Conservation (phyloP, 139 green algal species). For the Zygnema circumcarinatum region DNA sequence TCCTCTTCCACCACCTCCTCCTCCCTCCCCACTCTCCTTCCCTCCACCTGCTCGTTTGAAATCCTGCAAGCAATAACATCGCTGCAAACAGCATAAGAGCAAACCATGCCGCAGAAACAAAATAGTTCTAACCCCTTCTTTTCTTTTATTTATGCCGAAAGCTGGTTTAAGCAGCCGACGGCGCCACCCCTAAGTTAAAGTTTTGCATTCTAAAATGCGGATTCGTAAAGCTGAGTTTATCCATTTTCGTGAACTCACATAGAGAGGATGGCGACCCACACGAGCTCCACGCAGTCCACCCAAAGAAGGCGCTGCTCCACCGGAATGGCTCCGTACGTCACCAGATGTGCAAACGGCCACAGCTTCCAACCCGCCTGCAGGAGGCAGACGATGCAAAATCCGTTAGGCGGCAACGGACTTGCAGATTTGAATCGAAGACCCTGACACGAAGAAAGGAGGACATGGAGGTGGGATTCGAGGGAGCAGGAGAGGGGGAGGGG, state of each 20-base stretch:
- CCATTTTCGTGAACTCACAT: conserved; percentile 11
- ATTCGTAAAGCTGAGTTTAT: background rate
- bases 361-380: conserved; percentile 66
- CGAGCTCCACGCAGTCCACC: conserved; percentile 68
- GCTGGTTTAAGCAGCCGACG: background rate
- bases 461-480: too few species aligned
- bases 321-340: conserved; percentile 67
- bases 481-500: too few species aligned
- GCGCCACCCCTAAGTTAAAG: background rate
- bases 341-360: conserved; percentile 68
- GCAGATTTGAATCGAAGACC: too few species aligned
- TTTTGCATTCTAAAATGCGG: background rate
- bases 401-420: too few species aligned
- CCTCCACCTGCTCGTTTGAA: conserved; percentile 20
- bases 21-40: background rate
- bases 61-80: conserved; percentile 16
- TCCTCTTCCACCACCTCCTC: background rate
- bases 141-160: background rate
- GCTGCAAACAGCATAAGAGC: background rate
- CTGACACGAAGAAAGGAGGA: too few species aligned
- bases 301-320: conserved; percentile 67
- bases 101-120: background rate
- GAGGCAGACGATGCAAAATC: background rate
- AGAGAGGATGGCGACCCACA: conserved; percentile 61
- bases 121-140: background rate